These are phyloP conservation scores for Vaccinium vitisidaea DNA, from an alignment of 148 eudicot genomes.

Conservation along the genomic window DNA sequence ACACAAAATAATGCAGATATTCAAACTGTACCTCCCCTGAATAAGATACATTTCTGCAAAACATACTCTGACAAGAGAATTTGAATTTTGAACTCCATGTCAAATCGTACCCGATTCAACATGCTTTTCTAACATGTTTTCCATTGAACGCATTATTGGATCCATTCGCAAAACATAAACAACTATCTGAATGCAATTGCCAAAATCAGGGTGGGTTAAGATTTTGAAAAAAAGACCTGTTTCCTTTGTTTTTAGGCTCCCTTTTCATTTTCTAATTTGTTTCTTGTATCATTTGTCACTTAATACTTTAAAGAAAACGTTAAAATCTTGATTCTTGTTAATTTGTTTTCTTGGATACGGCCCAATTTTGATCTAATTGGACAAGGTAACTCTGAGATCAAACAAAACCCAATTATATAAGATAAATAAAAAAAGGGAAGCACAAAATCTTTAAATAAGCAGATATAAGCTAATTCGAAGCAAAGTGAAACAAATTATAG, in stretches of 20 bases:
- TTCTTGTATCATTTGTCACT: neutral
- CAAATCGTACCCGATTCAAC: neutral
- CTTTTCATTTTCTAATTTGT: neutral
- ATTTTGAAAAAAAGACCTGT: neutral
- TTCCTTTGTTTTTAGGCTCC: neutral
- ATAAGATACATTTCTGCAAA: neutral
- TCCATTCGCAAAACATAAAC: neutral
- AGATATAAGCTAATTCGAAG: neutral
- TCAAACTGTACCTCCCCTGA: neutral
- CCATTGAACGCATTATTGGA: neutral
- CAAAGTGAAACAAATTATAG: neutral
- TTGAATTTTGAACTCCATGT: neutral
- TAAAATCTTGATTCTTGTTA: neutral
- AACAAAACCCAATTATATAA: neutral
- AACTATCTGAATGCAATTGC: neutral
- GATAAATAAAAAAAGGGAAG: neutral
- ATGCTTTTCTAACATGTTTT: neutral
- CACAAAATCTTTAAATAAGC: neutral
- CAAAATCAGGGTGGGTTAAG: neutral
- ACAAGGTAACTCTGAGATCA: neutral
- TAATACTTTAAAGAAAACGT: neutral
- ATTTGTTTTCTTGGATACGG: constrained; percentile 2
- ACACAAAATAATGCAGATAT: neutral
- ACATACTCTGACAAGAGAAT: neutral
- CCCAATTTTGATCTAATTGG: neutral